Conservation (phyloP, 2,329 filamentous ascomycete genomes). For the Scytalidium lignicola region DNA sequence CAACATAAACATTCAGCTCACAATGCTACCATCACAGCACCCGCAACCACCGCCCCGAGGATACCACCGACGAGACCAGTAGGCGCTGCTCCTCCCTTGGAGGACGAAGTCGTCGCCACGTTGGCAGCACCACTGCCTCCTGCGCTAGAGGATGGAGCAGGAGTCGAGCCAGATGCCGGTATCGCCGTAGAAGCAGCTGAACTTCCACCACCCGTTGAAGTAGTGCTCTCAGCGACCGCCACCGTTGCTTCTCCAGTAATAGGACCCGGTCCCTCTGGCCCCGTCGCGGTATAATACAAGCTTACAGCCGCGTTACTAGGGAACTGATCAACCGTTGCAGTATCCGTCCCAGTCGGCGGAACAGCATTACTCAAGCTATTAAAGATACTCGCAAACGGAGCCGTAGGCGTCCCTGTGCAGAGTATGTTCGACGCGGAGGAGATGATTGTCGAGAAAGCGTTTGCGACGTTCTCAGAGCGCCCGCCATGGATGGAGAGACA, state of each 20-base stretch:
- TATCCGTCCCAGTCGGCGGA: constrained; percentile 26
- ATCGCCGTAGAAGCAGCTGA: constrained; percentile 1
- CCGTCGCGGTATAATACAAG: constrained; percentile 37
- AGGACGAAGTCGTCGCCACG: constrained; percentile 12
- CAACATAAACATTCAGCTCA: constrained; percentile 9
- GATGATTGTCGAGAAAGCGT: constrained; percentile 31
- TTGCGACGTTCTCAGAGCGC: constrained; percentile 30
- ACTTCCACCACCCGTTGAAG: constrained; percentile 5
- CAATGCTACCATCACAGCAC: constrained; percentile 25
- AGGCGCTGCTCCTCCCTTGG: constrained; percentile 23
- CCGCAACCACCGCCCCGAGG: constrained; percentile 23
- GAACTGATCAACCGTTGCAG: constrained; percentile 28
- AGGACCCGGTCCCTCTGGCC: constrained; percentile 33
- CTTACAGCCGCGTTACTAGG: constrained; percentile 35
- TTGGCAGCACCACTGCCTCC: constrained; percentile 4
- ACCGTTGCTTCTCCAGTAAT: constrained; percentile 37
- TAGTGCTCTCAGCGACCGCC: constrained; percentile 27
- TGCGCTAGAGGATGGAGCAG: constrained; percentile 1
- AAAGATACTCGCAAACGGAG: constrained; percentile 31
- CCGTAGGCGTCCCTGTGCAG: constrained; percentile 34
- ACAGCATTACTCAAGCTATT: constrained; percentile 22
- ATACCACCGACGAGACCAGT: constrained; percentile 20
- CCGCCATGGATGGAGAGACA: constrained; percentile 37
- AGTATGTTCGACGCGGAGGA: constrained; percentile 29
- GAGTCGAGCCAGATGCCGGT: constrained; percentile 2